Percentiles rank a stretch among this genome's conserved stretches.
Conservation (phyloP, 306 rosid genomes). For the Rosa chinensis region DNA sequence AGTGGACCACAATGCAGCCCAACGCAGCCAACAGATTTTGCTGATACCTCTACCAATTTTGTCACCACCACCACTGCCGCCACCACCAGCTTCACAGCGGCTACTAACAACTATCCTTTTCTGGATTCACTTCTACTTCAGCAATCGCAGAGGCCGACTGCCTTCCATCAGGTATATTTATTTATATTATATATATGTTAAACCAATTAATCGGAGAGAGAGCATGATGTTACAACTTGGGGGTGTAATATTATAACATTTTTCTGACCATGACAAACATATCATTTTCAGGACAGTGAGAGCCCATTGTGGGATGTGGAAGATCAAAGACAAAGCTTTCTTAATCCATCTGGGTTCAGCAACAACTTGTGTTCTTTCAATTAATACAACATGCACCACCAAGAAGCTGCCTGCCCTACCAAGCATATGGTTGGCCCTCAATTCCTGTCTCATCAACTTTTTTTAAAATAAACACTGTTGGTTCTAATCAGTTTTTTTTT, state of each 20-base stretch:
- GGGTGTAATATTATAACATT: background rate
- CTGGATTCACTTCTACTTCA: slow-evolving; percentile 44
- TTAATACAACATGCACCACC: slow-evolving; percentile 21
- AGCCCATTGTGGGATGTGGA: slow-evolving; percentile 68
- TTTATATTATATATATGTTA: background rate
- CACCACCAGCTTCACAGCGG: slow-evolving; percentile 24
- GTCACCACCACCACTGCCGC: slow-evolving; percentile 11
- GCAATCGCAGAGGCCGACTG: slow-evolving; percentile 46
- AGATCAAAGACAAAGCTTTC: slow-evolving; percentile 74
- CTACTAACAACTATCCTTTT: slow-evolving; percentile 35
- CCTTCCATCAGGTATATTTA: slow-evolving; percentile 46
- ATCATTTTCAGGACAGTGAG: slow-evolving; percentile 61
- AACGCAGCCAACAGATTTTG: slow-evolving; percentile 43
- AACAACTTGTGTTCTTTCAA: slow-evolving; percentile 60
- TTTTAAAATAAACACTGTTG: background rate
- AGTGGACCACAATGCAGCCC: slow-evolving; percentile 47
- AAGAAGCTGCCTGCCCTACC: slow-evolving; percentile 44
- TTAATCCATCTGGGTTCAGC: slow-evolving; percentile 60
- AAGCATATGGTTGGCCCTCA: slow-evolving; percentile 55
- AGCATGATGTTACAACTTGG: background rate
- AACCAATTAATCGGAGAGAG: background rate
- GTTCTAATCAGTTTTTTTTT: background rate
- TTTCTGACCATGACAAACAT: slow-evolving; percentile 26
- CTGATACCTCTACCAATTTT: slow-evolving; percentile 34
- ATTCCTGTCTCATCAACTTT: slow-evolving; percentile 28